These are phyloP conservation scores for Carex scoparia DNA, from an alignment of 176 grass and related monocot genomes.

Conservation along the genomic window DNA sequence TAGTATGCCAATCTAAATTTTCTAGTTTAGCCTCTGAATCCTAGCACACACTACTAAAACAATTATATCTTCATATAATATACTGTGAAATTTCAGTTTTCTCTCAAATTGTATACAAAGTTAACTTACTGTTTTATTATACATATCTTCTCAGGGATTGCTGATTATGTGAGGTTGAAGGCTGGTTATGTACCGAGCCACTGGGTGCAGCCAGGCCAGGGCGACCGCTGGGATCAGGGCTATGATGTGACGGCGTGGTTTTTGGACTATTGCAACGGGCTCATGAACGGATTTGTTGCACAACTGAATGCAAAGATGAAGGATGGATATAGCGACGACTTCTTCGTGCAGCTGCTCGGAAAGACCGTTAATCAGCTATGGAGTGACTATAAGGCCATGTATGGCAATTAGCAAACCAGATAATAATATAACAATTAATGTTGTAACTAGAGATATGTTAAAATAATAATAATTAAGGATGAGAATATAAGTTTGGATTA, in stretches of 20 bases:
- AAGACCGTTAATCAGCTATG: constrained; percentile 56
- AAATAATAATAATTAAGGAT: not conserved
- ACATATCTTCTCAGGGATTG: constrained; percentile 33
- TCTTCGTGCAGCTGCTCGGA: constrained; percentile 49
- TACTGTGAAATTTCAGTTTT: not conserved
- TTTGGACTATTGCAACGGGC: constrained; percentile 44
- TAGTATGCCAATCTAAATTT: too few species aligned
- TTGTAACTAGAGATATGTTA: not conserved
- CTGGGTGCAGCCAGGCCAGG: constrained; percentile 45
- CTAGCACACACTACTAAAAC: not conserved
- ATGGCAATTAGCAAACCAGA: constrained; percentile 15
- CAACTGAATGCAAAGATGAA: constrained; percentile 59
- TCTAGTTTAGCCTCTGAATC: too few species aligned
- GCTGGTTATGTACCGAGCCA: constrained; percentile 42
- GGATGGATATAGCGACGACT: constrained; percentile 36
- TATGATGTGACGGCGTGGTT: constrained; percentile 36
- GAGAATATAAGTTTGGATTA: not conserved
- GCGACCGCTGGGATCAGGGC: constrained; percentile 31
- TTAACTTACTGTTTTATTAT: not conserved
- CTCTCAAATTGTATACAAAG: not conserved
- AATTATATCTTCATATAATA: not conserved
- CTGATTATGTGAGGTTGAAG: constrained; percentile 65
- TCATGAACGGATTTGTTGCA: constrained; percentile 46
- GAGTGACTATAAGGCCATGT: constrained; percentile 55
- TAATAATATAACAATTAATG: not conserved